Percentiles rank a stretch among this genome's conserved stretches.
Evolutionary conservation across 78 protist species (phyloP).

Genomic region (Bodo saltans): DNA sequence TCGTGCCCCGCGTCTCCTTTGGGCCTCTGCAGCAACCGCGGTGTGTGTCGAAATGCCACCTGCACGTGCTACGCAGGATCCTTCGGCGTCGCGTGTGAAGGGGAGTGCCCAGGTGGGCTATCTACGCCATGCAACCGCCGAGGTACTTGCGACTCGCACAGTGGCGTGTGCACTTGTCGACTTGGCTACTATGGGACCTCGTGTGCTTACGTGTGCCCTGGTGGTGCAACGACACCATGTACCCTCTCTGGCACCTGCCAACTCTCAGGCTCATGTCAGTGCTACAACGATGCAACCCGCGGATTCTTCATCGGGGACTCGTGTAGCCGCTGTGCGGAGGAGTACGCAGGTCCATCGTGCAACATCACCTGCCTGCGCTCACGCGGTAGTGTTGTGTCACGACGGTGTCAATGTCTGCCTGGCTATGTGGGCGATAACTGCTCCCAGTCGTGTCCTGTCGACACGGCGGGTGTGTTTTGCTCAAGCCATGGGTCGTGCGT

Average conservation of each 20-base stretch:
- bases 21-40: not conserved
- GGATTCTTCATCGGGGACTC: not conserved
- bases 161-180: not conserved
- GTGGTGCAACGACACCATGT: not conserved
- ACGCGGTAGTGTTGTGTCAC: not conserved
- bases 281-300: not conserved
- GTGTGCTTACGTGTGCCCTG: not conserved
- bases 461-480: constrained; percentile 3
- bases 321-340: not conserved
- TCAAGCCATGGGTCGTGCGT: not conserved
- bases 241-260: not conserved
- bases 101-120: not conserved
- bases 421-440: not conserved
- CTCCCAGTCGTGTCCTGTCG: not conserved
- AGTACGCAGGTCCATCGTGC: not conserved
- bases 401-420: not conserved
- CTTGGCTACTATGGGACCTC: not conserved
- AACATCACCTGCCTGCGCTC: not conserved
- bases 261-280: not conserved
- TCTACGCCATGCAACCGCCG: not conserved
- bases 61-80: constrained; percentile 6
- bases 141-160: not conserved
- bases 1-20: not conserved
- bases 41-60: not conserved
- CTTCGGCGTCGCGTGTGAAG: not conserved